Evolutionary conservation across 108 stramenopile species (phyloP), one percentile per base, ranked within the genome.

Genomic region (Heterococcus sp.): DNA sequence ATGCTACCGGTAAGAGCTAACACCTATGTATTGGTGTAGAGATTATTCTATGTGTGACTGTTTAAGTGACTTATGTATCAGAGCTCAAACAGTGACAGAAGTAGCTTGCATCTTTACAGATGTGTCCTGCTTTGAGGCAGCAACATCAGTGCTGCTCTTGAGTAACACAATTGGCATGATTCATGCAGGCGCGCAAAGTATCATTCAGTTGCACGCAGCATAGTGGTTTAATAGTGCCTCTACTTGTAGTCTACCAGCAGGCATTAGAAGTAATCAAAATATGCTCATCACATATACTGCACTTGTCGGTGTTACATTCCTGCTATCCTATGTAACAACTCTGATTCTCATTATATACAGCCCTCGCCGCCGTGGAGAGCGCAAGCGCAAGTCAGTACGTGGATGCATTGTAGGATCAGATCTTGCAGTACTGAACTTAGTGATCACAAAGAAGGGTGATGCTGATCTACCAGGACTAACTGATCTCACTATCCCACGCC

Each of bases 341-440:
- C 31, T n/a, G 32, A 34, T 26, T 2, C 65, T 3, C 69, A 76
- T 38, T 27, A 75, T 58, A 58, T 21, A 21, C 46, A 58, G 46
- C 74, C 93, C 89, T 72, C 96, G 98, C 78, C 92, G 95, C 72
- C 90, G 91, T 39, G 98, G 98, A 35, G 98, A 98, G 92, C 94
- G 98, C 86, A 97, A 97, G 93, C 95, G 98, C 88, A 98, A 98
- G 89, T 94, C 94, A 71, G 95, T 99, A 65, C 96, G 98, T 72
- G 97, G 98, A 38, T 96, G 96, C 93, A 96, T 99, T 76, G 96
- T 99, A 67, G 94, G 94, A 75, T 89, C 93, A 38, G 98, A 99
- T 86, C 94, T 99, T 88, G 88, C 98, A 72, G 96, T 97, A 38
- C 95, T 99, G 78, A 96, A 96, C 93, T 90, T 99, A 37, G 96